phyloP scores from a whole-genome alignment of 2,329 filamentous ascomycete species.

The Cercospora beticola region DNA sequence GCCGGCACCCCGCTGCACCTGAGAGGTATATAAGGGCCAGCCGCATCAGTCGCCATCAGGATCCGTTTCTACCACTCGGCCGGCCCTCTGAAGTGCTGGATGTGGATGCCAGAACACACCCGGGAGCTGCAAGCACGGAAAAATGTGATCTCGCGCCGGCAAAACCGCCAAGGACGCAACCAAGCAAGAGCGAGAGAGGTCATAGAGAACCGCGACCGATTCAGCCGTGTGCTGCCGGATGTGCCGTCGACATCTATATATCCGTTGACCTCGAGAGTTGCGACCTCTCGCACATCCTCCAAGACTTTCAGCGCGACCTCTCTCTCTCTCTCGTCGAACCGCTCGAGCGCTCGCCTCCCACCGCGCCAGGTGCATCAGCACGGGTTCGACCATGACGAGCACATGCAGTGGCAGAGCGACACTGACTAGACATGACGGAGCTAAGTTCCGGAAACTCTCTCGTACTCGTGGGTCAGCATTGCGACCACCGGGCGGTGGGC shows the following conservation, averaged over 20 bases:
- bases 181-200: neutral
- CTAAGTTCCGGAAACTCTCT: neutral
- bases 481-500: neutral
- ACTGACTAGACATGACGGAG: neutral
- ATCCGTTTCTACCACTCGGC: neutral
- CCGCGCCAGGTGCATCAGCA: neutral
- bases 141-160: neutral
- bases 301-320: neutral
- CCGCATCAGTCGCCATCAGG: neutral
- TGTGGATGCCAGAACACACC: neutral
- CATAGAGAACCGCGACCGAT: neutral
- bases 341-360: neutral
- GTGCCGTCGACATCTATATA: neutral
- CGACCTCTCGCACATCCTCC: neutral
- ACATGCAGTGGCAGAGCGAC: neutral
- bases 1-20: neutral
- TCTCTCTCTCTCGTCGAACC: neutral
- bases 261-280: neutral
- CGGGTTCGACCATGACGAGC: neutral
- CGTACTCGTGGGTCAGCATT: neutral
- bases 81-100: neutral
- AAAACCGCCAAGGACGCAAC: neutral
- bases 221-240: neutral
- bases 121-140: neutral
- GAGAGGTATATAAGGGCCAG: neutral